A percentile compares a stretch with the other conserved stretches of the same genome.
phyloP scores from a whole-genome alignment of 2,329 filamentous ascomycete genomes.

The Epichloe festucae region DNA sequence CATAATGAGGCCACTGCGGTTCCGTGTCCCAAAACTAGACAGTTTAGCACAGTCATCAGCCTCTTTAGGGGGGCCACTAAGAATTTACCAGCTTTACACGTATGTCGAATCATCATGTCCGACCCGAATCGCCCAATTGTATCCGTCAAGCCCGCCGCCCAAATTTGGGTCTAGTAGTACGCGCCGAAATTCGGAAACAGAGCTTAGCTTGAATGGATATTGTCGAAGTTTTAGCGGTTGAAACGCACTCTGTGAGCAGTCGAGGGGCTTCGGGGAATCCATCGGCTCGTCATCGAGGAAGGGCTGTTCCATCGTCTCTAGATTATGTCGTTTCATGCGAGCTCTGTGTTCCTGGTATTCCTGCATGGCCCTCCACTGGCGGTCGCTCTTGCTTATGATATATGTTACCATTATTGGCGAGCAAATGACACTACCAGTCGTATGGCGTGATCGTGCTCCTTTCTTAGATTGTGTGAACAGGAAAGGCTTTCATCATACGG shows the following conservation, averaged over 20 bases:
- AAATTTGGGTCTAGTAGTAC: background rate
- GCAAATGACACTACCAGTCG: no score
- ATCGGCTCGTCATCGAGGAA: no score
- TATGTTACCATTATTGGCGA: no score
- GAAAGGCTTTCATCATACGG: no score
- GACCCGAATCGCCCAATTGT: background rate
- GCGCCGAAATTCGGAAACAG: background rate
- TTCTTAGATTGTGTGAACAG: no score
- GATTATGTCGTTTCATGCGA: no score
- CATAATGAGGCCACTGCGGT: background rate
- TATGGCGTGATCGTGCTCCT: no score
- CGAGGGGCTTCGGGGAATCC: background rate
- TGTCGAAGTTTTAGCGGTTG: background rate
- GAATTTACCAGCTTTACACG: constrained; percentile 1
- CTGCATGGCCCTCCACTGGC: no score
- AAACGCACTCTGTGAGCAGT: background rate
- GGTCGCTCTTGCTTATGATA: no score
- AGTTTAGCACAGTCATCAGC: background rate
- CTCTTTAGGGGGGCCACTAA: background rate
- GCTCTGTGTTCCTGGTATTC: no score
- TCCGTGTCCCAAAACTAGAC: constrained; percentile 1
- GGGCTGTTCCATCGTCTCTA: no score
- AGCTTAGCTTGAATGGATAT: background rate
- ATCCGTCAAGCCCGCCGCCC: background rate
- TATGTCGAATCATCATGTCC: background rate